phyloP scores from a whole-genome alignment of 176 grass and related monocot genomes.

The Phoenix dactylifera region DNA sequence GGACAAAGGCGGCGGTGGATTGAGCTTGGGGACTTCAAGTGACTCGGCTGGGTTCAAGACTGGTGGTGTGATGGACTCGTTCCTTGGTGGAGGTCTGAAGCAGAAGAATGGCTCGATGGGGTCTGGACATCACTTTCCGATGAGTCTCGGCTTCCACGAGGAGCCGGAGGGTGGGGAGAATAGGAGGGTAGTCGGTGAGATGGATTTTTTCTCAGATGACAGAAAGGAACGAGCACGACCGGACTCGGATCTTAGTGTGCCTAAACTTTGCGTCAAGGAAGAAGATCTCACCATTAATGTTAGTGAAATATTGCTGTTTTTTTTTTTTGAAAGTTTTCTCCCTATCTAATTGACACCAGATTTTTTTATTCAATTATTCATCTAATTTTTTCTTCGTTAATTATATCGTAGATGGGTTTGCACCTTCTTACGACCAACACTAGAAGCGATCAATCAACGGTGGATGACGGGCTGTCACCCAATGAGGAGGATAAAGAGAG shows the following conservation, averaged over 20 bases:
- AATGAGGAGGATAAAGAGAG: conserved; percentile 31
- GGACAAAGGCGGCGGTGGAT: conserved; percentile 14
- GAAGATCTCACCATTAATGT: conserved; percentile 80
- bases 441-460: conserved; percentile 55
- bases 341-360: too few species aligned
- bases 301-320: neutral
- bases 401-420: neutral
- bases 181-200: conserved; percentile 21
- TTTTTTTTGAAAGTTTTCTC: neutral
- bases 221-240: conserved; percentile 35
- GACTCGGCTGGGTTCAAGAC: conserved; percentile 20
- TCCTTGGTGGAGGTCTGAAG: too few species aligned
- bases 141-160: too few species aligned
- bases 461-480: conserved; percentile 37
- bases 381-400: neutral
- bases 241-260: conserved; percentile 14
- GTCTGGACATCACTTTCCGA: neutral
- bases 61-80: too few species aligned
- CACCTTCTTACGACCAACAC: conserved; percentile 58
- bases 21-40: conserved; percentile 38
- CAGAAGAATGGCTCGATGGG: neutral
- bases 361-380: too few species aligned
- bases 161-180: too few species aligned
- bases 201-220: conserved; percentile 88
- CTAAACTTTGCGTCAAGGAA: conserved; percentile 31